Conservation (phyloP, 495 filamentous ascomycete species). For the Annulohypoxylon maeteangense region DNA sequence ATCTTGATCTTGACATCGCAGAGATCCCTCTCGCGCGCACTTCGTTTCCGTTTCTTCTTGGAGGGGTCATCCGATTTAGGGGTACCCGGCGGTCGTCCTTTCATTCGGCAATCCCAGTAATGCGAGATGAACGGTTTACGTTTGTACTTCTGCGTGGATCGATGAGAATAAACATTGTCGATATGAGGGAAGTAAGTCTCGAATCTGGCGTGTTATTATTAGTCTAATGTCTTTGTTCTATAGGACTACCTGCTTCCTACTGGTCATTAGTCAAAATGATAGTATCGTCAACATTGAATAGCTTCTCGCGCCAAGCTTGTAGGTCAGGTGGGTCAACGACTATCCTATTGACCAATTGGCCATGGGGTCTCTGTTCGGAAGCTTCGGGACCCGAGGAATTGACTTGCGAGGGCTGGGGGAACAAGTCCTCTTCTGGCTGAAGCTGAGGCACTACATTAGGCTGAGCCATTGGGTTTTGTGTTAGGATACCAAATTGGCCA, state of each 20-base stretch:
- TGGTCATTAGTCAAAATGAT: conserved; percentile 82
- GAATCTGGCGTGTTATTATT: conserved; percentile 64
- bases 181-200: conserved; percentile 90
- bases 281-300: conserved; percentile 81
- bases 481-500: conserved; percentile 60
- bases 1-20: conserved; percentile 96
- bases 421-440: conserved; percentile 48
- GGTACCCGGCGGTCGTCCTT: conserved; percentile 84
- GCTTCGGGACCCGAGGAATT: conserved; percentile 45
- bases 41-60: conserved; percentile 89
- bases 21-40: conserved; percentile 77
- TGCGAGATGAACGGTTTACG: conserved; percentile 84
- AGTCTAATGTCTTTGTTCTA: conserved; percentile 33
- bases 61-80: conserved; percentile 86
- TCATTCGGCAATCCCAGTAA: conserved; percentile 92
- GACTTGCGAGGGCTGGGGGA: conserved; percentile 35
- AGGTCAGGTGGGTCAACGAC: conserved; percentile 76
- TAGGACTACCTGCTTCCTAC: conserved; percentile 60
- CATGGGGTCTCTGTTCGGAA: conserved; percentile 61
- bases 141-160: conserved; percentile 88
- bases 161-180: conserved; percentile 92
- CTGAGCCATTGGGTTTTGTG: conserved; percentile 52
- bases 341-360: conserved; percentile 64
- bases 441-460: conserved; percentile 51
- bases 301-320: conserved; percentile 74